A percentile compares a stretch with the other conserved stretches of the same genome.
These are phyloP conservation scores for Trifolium repens DNA, from an alignment of 306 rosid genomes.

Conservation along the genomic window DNA sequence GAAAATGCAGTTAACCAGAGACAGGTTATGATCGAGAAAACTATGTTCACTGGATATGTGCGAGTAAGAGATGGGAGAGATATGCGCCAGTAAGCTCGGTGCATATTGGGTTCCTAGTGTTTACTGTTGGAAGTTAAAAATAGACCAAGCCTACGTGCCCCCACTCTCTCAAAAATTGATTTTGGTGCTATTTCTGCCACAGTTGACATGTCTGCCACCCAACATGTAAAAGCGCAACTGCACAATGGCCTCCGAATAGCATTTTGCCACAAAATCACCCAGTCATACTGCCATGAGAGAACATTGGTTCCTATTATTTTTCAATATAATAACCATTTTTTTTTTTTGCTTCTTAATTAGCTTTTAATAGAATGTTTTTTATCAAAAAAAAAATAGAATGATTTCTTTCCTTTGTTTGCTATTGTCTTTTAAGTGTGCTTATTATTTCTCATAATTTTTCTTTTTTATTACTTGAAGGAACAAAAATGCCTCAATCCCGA, in stretches of 20 bases:
- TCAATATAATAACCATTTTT: not conserved
- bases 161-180: not conserved
- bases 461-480: slow-evolving; percentile 65
- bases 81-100: not conserved
- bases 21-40: not conserved
- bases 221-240: not conserved
- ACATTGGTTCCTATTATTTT: slow-evolving; percentile 4
- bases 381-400: not conserved
- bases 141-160: not conserved
- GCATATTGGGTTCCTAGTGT: not conserved
- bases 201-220: no score
- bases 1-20: not conserved
- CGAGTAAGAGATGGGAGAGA: not conserved
- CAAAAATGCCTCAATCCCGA: slow-evolving; percentile 91
- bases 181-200: not conserved
- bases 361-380: not conserved
- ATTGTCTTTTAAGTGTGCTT: slow-evolving; percentile 3
- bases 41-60: not conserved
- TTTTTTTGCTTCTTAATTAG: slow-evolving; percentile 15
- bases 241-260: not conserved
- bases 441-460: slow-evolving; percentile 35
- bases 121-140: not conserved
- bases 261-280: not conserved
- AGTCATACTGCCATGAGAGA: not conserved
- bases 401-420: slow-evolving; percentile 19